Conservation (phyloP, 352 stramenopile genomes). For the Phytophthora idaei region DNA sequence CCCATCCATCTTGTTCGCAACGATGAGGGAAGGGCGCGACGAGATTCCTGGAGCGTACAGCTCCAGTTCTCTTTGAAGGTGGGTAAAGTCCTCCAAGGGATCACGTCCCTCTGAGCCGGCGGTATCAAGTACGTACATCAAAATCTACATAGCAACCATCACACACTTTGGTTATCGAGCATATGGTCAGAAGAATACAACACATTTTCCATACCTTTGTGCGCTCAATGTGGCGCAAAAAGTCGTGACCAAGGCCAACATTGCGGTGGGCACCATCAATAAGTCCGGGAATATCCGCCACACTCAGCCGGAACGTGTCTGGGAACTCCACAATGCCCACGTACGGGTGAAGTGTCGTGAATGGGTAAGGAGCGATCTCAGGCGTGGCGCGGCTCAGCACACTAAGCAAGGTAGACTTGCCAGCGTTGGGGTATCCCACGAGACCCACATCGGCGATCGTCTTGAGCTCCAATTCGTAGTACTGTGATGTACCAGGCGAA, state of each 20-base stretch:
- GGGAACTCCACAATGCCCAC: conserved; percentile 96
- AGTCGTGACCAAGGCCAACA: conserved; percentile 98
- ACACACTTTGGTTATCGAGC: not conserved
- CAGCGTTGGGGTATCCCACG: conserved; percentile 99
- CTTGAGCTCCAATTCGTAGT: conserved; percentile 98
- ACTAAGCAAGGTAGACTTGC: conserved; percentile 96
- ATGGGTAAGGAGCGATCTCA: conserved; percentile 97
- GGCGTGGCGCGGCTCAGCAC: conserved; percentile 93
- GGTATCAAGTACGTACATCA: conserved; percentile 89
- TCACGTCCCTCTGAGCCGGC: conserved; percentile 79
- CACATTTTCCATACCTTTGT: conserved; percentile 85
- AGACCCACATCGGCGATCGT: conserved; percentile 98
- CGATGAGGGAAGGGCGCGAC: conserved; percentile 81
- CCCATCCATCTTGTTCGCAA: conserved; percentile 92
- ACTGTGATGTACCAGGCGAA: conserved; percentile 92
- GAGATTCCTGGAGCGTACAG: conserved; percentile 89
- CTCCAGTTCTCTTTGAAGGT: conserved; percentile 87
- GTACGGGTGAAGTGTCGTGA: conserved; percentile 97
- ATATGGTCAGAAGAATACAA: not conserved
- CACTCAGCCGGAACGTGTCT: conserved; percentile 92
- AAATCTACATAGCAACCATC: conserved; percentile 47
- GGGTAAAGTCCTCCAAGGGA: conserved; percentile 73
- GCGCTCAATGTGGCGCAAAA: conserved; percentile 98
- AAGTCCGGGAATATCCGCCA: conserved; percentile 89
- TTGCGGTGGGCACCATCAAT: conserved; percentile 94